Evolutionary conservation across 176 grass and related monocot species (phyloP), one percentile per base, ranked within the genome.

Genomic region (Saccharum officinarum): DNA sequence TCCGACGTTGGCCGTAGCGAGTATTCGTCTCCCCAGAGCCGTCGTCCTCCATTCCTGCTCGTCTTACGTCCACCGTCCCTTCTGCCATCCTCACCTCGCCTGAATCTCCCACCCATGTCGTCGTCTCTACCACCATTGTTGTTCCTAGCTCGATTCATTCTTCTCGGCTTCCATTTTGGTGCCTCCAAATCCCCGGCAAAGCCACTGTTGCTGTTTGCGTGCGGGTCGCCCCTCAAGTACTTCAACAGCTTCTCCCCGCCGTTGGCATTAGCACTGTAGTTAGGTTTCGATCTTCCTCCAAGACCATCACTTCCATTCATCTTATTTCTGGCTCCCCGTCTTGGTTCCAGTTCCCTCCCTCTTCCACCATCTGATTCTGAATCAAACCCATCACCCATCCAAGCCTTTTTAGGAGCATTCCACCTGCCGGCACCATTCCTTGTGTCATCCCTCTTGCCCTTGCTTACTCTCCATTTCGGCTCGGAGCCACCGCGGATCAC

Each of bases 91-190:
- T 36, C 34, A 15, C 80, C 61, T 26, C 75, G 74, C 62, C 84
- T 62, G 75, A 69, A 62, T 63, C 40, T 52, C n/a, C 60, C 59
- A 8, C 30, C 57, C 45, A 14, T 68, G 22, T 7, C 16, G 23
- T 30, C 11, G 0, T 22, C 84, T 39, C 67, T 79, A 28, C 28
- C 11, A 31, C 67, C 67, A 20, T 14, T 47, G 45, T 1, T 86
- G 45, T 68, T 74, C 45, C 74, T 68, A 47, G 68, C 30, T 50
- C 62, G 60, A 8, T 46, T 68, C 28, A 45, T 84, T 70, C 76
- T 83, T 61, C 68, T 75, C 5, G 89, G 75, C 13, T 87, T 90
- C 89, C 89, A 90, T 87, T 61, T 75, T 40, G 89, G 84, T 61
- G 57, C 84, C n/a, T 90, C 89, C 75, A 90, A 7, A 18, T 63